Percentiles rank a stretch among this genome's conserved stretches.
Conservation (phyloP, 306 rosid species). For the Mimosa pudica region DNA sequence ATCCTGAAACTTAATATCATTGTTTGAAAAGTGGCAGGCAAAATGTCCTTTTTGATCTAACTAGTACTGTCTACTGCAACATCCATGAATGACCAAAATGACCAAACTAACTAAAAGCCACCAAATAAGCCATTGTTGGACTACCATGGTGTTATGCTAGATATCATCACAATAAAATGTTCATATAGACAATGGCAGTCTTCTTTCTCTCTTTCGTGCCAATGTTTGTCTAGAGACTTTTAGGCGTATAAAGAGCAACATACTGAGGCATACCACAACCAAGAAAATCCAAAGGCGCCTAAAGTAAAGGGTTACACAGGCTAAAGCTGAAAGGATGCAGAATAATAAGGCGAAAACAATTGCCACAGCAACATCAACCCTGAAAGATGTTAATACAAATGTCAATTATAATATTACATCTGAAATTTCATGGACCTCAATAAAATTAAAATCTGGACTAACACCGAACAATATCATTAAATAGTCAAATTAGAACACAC, state of each 20-base stretch:
- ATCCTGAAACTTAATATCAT: slow-evolving; percentile 26
- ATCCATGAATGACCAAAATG: slow-evolving; percentile 32
- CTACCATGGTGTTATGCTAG: slow-evolving; percentile 15
- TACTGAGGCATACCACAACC: slow-evolving; percentile 37
- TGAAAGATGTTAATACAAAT: slow-evolving; percentile 36
- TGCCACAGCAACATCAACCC: slow-evolving; percentile 55
- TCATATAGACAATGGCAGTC: slow-evolving; percentile 54
- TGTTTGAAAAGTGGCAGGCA: slow-evolving; percentile 25
- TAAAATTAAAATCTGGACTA: slow-evolving; percentile 23
- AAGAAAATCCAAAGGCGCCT: slow-evolving; percentile 43
- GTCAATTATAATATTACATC: slow-evolving; percentile 30
- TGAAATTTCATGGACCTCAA: background rate
- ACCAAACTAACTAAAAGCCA: slow-evolving; percentile 23
- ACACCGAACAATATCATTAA: slow-evolving; percentile 11
- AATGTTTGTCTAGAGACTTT: slow-evolving; percentile 42
- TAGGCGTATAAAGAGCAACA: slow-evolving; percentile 40
- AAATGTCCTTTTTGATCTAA: slow-evolving; percentile 8
- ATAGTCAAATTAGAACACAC: slow-evolving; percentile 9
- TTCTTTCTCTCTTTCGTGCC: slow-evolving; percentile 50
- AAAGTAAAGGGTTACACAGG: slow-evolving; percentile 42
- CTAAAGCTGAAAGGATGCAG: slow-evolving; percentile 34
- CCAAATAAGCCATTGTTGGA: slow-evolving; percentile 28
- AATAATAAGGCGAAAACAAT: slow-evolving; percentile 36
- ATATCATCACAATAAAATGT: slow-evolving; percentile 13
- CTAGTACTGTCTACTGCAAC: slow-evolving; percentile 27